phyloP scores from a whole-genome alignment of 768 basidiomycete species.

The Hemileccinum rubropunctum region DNA sequence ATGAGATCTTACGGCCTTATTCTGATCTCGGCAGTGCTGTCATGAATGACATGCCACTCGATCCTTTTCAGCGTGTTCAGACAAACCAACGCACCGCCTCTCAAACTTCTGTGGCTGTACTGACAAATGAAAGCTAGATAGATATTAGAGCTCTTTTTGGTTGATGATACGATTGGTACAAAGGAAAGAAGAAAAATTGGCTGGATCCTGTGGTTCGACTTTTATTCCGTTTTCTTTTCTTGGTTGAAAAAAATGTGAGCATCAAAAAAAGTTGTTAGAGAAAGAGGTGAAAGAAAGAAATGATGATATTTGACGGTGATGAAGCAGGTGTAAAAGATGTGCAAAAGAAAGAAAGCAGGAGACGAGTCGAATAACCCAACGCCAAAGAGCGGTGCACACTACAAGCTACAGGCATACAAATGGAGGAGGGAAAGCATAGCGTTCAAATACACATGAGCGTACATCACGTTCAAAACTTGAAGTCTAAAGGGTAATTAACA shows the following conservation, averaged over 20 bases:
- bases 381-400: slow-evolving; percentile 8
- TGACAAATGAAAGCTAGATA: slow-evolving; percentile 1
- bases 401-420: slow-evolving; percentile 31
- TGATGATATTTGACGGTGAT: not conserved
- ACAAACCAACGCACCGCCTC: no score
- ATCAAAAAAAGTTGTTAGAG: slow-evolving; percentile 9
- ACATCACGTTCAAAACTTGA: slow-evolving; percentile 20
- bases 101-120: no score
- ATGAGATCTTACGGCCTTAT: no score
- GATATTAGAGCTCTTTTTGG: slow-evolving; percentile 8
- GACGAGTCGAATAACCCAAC: slow-evolving; percentile 3
- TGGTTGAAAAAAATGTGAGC: slow-evolving; percentile 4
- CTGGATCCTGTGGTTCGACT: slow-evolving; percentile 13
- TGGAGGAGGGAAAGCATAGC: slow-evolving; percentile 20
- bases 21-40: no score
- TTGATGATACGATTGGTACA: slow-evolving; percentile 10
- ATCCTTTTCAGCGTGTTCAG: no score
- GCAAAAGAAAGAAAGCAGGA: slow-evolving; percentile 6
- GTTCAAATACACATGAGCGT: slow-evolving; percentile 26
- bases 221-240: slow-evolving; percentile 16
- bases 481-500: slow-evolving; percentile 15
- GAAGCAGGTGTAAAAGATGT: not conserved
- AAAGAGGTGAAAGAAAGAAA: not conserved
- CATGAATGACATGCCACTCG: no score
- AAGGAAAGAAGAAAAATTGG: not conserved